Evolutionary conservation across 2,329 filamentous ascomycete genomes (phyloP).

Genomic region (Sordariomycetes sp.): DNA sequence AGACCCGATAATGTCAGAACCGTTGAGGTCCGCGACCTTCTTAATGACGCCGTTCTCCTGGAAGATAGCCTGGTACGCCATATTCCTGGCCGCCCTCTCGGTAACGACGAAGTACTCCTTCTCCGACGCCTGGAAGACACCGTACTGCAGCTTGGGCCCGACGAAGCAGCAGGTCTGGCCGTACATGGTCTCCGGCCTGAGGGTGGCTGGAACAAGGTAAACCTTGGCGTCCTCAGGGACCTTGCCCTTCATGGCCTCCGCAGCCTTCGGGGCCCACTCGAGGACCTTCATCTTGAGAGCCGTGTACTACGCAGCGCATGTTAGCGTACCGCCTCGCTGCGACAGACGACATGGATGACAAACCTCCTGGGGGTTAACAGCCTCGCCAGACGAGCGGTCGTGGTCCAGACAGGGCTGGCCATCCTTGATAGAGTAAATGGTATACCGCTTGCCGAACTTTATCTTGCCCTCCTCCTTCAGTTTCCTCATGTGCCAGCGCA

Average conservation of each 20-base stretch:
- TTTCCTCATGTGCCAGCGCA: conserved; percentile 94
- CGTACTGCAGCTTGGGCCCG: conserved; percentile 78
- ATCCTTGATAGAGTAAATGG: conserved; percentile 79
- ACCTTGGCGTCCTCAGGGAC: conserved; percentile 67
- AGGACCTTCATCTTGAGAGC: conserved; percentile 83
- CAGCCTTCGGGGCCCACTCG: conserved; percentile 72
- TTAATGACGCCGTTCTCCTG: conserved; percentile 62
- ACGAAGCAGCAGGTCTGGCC: conserved; percentile 95
- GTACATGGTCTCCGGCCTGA: conserved; percentile 97
- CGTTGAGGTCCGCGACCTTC: conserved; percentile 61
- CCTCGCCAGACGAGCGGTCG: conserved; percentile 31
- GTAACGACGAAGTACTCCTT: conserved; percentile 78
- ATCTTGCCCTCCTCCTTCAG: conserved; percentile 85
- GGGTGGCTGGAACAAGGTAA: conserved; percentile 82
- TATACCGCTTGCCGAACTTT: conserved; percentile 86
- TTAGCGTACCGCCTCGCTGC: background rate
- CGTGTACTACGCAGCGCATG: conserved; percentile 45
- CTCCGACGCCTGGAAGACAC: conserved; percentile 66
- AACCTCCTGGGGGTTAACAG: conserved; percentile 58
- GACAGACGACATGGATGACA: background rate
- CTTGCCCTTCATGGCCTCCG: conserved; percentile 60
- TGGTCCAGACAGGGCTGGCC: conserved; percentile 34
- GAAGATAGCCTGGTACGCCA: conserved; percentile 88
- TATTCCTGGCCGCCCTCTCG: conserved; percentile 80
- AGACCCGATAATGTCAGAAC: conserved; percentile 76